phyloP scores from a whole-genome alignment of 2,329 filamentous ascomycete genomes.

The Cordyceps tenuipes region DNA sequence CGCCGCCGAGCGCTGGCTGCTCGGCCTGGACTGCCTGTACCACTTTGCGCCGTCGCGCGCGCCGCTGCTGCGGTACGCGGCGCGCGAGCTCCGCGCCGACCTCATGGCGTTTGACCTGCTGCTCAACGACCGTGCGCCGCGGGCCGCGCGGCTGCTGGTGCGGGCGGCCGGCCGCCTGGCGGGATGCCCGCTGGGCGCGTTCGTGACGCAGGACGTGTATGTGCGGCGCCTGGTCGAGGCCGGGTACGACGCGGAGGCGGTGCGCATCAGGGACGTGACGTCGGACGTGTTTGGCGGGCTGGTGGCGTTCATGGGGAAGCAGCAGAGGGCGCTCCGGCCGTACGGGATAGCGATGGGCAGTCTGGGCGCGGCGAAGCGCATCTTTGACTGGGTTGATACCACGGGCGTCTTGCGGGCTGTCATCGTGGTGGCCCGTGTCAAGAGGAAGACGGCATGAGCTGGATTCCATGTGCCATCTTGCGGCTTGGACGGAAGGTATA shows the following conservation, averaged over 20 bases:
- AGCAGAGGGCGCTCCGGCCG: slow-evolving; percentile 24
- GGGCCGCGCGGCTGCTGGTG: slow-evolving; percentile 25
- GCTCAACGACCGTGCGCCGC: slow-evolving; percentile 24
- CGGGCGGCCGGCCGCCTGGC: slow-evolving; percentile 36
- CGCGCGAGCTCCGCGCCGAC: slow-evolving; percentile 33
- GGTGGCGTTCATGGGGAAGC: slow-evolving; percentile 32
- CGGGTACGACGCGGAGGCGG: slow-evolving; percentile 35
- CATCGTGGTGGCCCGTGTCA: slow-evolving; percentile 24
- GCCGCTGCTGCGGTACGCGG: slow-evolving; percentile 34
- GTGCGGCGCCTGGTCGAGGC: slow-evolving; percentile 33
- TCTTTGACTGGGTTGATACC: slow-evolving; percentile 31
- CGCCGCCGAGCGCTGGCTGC: slow-evolving; percentile 36
- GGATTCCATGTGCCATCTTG: too few relatives aligned
- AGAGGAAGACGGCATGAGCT: neutral
- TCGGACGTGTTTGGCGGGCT: slow-evolving; percentile 44
- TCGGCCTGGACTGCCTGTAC: slow-evolving; percentile 49
- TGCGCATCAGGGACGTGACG: slow-evolving; percentile 42
- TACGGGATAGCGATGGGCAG: slow-evolving; percentile 30
- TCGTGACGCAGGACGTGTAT: slow-evolving; percentile 39
- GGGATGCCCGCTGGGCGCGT: slow-evolving; percentile 40
- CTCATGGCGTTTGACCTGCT: slow-evolving; percentile 50
- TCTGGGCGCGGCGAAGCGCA: slow-evolving; percentile 27
- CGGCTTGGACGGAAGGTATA: too few relatives aligned
- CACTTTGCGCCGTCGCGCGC: slow-evolving; percentile 46
- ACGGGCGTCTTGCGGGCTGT: slow-evolving; percentile 27